A percentile compares a stretch with the other conserved stretches of the same genome.
Evolutionary conservation across 1,139 yeast genomes (phyloP).

Genomic region (Entelexis sorbosivorans): DNA sequence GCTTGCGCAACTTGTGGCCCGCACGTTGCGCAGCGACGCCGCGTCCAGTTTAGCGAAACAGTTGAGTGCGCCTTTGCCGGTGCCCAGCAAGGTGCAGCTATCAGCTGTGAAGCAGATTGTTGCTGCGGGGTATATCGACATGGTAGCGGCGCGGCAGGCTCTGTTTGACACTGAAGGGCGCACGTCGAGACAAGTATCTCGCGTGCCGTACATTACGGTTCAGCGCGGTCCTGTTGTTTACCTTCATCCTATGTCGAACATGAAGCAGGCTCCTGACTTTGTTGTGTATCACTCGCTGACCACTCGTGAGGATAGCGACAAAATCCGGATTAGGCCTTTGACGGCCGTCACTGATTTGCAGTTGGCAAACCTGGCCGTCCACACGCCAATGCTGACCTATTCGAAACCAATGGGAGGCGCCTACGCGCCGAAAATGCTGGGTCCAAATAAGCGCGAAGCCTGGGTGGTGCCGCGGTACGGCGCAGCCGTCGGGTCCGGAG

Average conservation of each 20-base stretch:
- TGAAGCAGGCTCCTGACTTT: conserved; percentile 51
- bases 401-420: conserved; percentile 91
- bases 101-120: conserved; percentile 81
- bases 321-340: conserved; percentile 61
- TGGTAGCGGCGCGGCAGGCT: conserved; percentile 63
- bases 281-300: conserved; percentile 47
- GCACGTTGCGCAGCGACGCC: conserved; percentile 47
- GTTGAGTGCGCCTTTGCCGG: conserved; percentile 46
- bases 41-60: conserved; percentile 36
- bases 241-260: conserved; percentile 67
- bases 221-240: conserved; percentile 47
- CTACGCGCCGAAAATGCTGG: conserved; percentile 61
- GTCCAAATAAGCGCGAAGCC: conserved; percentile 57
- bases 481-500: conserved; percentile 70
- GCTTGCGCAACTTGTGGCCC: conserved; percentile 58
- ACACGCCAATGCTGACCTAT: conserved; percentile 61
- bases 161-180: conserved; percentile 28
- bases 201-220: conserved; percentile 65
- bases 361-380: conserved; percentile 63
- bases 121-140: conserved; percentile 87
- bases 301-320: conserved; percentile 28
- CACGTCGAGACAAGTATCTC: conserved; percentile 27
- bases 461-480: conserved; percentile 90
- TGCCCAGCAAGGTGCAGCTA: conserved; percentile 61
- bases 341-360: conserved; percentile 69